A percentile compares a stretch with the other conserved stretches of the same genome.
Evolutionary conservation across 2,329 filamentous ascomycete species (phyloP).

Genomic region (Claviceps sp.): DNA sequence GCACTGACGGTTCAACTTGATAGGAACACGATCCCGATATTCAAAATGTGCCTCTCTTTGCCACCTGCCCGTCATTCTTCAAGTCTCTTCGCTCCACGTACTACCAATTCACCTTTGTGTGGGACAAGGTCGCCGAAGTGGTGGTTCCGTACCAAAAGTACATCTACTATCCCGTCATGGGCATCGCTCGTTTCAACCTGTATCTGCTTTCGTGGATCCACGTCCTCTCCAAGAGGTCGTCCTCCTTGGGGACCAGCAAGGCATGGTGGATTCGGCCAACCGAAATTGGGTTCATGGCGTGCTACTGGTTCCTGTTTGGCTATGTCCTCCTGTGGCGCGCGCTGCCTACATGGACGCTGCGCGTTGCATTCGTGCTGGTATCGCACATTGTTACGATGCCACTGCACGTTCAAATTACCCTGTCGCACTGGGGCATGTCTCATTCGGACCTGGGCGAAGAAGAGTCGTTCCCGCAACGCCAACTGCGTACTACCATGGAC

Average conservation of each 20-base stretch:
- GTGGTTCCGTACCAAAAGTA: conserved; percentile 49
- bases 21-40: conserved; percentile 45
- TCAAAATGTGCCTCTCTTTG: conserved; percentile 57
- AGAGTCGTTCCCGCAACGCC: conserved; percentile 56
- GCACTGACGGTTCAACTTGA: neutral
- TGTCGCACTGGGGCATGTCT: conserved; percentile 61
- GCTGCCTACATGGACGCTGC: conserved; percentile 43
- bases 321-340: conserved; percentile 48
- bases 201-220: conserved; percentile 55
- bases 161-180: conserved; percentile 56
- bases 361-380: conserved; percentile 48
- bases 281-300: conserved; percentile 47
- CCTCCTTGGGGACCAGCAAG: conserved; percentile 38
- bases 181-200: conserved; percentile 58
- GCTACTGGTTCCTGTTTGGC: conserved; percentile 57
- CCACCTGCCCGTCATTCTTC: conserved; percentile 53
- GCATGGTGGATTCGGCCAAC: conserved; percentile 56
- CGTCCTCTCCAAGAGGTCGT: conserved; percentile 41
- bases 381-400: conserved; percentile 54
- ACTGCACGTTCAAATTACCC: conserved; percentile 58
- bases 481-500: conserved; percentile 61
- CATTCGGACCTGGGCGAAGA: conserved; percentile 46
- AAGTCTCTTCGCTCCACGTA: conserved; percentile 48
- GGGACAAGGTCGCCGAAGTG: conserved; percentile 46
- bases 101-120: conserved; percentile 51